Evolutionary conservation across 129 eudicot genomes (phyloP).

Genomic region (Pulicaria dysenterica): DNA sequence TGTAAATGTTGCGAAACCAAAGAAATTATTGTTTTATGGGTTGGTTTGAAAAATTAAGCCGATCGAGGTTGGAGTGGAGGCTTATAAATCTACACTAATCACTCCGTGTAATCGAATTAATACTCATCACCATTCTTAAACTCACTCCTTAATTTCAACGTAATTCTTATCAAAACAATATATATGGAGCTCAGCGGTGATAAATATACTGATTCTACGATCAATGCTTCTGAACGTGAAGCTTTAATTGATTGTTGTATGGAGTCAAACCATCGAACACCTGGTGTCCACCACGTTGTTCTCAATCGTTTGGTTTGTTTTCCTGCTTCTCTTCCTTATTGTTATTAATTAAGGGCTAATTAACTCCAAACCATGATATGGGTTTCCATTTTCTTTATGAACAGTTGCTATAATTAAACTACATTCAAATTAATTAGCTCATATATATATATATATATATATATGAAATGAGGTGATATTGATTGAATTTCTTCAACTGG

Average conservation of each 20-base stretch:
- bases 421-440: no score
- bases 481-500: background rate
- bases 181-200: slow-evolving; percentile 20
- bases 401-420: background rate
- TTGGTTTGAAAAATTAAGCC: slow-evolving; percentile 11
- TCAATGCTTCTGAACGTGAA: slow-evolving; percentile 43
- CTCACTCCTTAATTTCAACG: background rate
- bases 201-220: background rate
- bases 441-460: no score
- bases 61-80: background rate
- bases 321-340: background rate
- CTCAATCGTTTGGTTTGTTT: slow-evolving; percentile 61
- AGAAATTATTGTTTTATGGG: slow-evolving; percentile 15
- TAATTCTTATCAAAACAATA: background rate
- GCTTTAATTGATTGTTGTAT: slow-evolving; percentile 32
- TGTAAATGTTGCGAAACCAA: background rate
- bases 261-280: slow-evolving; percentile 14
- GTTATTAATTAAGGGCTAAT: background rate
- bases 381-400: background rate
- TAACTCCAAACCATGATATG: background rate
- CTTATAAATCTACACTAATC: slow-evolving; percentile 26
- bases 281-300: slow-evolving; percentile 41
- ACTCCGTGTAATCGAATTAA: background rate
- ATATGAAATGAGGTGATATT: background rate
- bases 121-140: slow-evolving; percentile 9